Evolutionary conservation across 345 rosid species (phyloP).

Genomic region (Lepidium sativum): DNA sequence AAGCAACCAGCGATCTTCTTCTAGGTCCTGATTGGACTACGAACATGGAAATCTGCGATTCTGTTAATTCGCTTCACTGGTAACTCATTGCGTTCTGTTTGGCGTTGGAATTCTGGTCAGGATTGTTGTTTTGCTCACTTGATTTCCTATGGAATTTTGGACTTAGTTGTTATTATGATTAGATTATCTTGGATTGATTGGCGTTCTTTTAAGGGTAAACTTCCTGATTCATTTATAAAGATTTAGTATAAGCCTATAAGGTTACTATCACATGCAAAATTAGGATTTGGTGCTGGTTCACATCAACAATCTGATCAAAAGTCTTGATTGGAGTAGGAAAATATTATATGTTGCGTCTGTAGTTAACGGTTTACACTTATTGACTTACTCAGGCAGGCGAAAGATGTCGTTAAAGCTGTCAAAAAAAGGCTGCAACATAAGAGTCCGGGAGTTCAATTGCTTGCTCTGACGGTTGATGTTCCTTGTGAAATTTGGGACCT

Average conservation of each 20-base stretch:
- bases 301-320: background rate
- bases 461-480: slow-evolving; percentile 72
- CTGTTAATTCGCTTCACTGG: slow-evolving; percentile 71
- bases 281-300: background rate
- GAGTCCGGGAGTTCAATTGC: slow-evolving; percentile 70
- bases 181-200: no score
- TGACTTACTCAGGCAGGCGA: slow-evolving; percentile 68
- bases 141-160: background rate
- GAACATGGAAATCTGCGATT: slow-evolving; percentile 92
- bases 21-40: slow-evolving; percentile 90
- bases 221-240: background rate
- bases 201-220: background rate
- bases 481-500: background rate
- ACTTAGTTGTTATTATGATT: background rate
- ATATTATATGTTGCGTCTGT: background rate
- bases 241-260: background rate
- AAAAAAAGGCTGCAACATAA: slow-evolving; percentile 86
- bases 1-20: slow-evolving; percentile 89
- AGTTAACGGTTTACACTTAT: background rate
- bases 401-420: slow-evolving; percentile 85
- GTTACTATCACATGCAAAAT: background rate
- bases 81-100: slow-evolving; percentile 12
- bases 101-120: slow-evolving; percentile 1
- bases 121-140: background rate
- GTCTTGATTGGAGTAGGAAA: background rate